A percentile compares a stretch with the other conserved stretches of the same genome.
These are phyloP conservation scores for Eustoma russellianum DNA, from an alignment of 257 asterid genomes.

Conservation along the genomic window DNA sequence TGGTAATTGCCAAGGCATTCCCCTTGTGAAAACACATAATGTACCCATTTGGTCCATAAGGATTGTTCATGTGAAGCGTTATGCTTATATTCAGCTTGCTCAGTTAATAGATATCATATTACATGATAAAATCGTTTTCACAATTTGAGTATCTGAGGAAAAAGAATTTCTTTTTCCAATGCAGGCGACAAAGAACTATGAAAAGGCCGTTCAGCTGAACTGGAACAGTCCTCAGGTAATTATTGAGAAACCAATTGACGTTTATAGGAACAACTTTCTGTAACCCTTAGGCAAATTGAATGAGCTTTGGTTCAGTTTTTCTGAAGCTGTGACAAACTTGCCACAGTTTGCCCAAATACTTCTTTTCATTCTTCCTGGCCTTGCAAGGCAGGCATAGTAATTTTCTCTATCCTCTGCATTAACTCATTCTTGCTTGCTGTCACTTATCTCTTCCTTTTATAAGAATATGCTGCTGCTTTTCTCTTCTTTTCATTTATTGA, in stretches of 20 bases:
- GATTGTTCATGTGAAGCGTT: too few relatives aligned
- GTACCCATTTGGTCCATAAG: too few relatives aligned
- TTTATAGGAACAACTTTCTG: background rate
- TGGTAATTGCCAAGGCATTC: too few relatives aligned
- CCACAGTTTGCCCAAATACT: background rate
- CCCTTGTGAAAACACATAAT: too few relatives aligned
- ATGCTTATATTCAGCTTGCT: too few relatives aligned
- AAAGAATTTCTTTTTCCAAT: slow-evolving; percentile 9
- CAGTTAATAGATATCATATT: too few relatives aligned
- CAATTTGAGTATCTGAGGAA: too few relatives aligned
- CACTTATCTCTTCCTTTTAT: background rate
- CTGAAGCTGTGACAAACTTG: background rate
- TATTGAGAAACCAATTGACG: slow-evolving; percentile 2
- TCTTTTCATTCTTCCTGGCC: too few relatives aligned
- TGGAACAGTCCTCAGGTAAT: slow-evolving; percentile 99
- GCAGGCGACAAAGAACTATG: slow-evolving; percentile 93
- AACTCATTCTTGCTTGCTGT: background rate
- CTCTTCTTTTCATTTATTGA: background rate
- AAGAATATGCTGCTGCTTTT: background rate
- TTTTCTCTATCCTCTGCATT: background rate
- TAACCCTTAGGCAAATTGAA: background rate
- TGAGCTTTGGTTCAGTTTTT: background rate
- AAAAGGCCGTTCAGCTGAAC: slow-evolving; percentile 92
- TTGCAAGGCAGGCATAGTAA: background rate
- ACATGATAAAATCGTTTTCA: too few relatives aligned